Evolutionary conservation across 768 basidiomycete species (phyloP).

Genomic region (Psilocybe subaeruginosa): DNA sequence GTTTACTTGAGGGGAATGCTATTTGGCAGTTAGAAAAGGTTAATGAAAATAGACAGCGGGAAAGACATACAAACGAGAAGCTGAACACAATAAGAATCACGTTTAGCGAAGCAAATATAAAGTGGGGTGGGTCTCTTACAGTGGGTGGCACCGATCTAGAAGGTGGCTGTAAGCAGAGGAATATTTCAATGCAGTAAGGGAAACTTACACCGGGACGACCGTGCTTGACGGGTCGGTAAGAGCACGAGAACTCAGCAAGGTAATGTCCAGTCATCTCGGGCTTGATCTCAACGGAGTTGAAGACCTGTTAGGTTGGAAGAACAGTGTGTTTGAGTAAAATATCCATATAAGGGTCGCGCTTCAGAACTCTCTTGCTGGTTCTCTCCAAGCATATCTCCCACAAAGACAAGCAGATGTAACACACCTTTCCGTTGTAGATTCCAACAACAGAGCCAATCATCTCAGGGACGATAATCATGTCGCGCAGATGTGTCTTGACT

Average conservation of each 20-base stretch:
- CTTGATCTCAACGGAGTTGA: conserved; percentile 98
- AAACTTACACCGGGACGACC: conserved; percentile 95
- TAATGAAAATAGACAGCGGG: not conserved
- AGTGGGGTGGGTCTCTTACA: conserved; percentile 49
- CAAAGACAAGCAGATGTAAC: conserved; percentile 15
- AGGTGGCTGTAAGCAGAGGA: conserved; percentile 16
- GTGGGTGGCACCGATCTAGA: conserved; percentile 87
- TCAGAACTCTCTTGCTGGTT: not conserved
- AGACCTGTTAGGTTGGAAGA: conserved; percentile 51
- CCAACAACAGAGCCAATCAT: conserved; percentile 99
- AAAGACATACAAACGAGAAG: conserved; percentile 71
- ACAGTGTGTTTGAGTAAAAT: not conserved
- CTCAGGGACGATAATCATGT: conserved; percentile 99
- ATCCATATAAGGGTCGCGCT: not conserved
- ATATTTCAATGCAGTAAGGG: not conserved
- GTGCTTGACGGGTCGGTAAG: conserved; percentile 99
- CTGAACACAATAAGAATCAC: conserved; percentile 33
- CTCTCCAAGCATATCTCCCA: not conserved
- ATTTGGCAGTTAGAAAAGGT: conserved; percentile 22
- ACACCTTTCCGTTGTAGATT: conserved; percentile 97
- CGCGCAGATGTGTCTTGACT: conserved; percentile 98
- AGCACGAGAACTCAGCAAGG: conserved; percentile 96
- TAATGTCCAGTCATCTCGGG: conserved; percentile 99
- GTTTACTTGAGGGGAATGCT: conserved; percentile 96
- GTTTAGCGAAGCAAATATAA: conserved; percentile 12